Conservation (phyloP, 495 filamentous ascomycete genomes). For the Hypoxylon intermedium region DNA sequence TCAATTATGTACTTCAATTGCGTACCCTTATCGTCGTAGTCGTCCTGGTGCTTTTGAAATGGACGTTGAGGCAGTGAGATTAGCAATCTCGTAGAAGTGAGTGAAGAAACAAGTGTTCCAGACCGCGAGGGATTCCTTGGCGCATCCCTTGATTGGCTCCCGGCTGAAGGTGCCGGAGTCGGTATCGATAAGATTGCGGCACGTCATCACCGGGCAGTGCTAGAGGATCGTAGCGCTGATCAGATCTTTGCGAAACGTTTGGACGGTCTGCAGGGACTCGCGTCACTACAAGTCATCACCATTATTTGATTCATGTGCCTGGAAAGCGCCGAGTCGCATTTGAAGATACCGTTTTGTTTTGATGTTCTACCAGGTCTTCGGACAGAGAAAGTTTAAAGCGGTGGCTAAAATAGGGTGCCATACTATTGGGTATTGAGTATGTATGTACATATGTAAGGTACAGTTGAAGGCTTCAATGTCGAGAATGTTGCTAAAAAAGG, state of each 20-base stretch:
- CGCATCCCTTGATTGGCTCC: conserved; percentile 7
- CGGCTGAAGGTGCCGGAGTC: neutral
- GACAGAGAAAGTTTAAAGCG: neutral
- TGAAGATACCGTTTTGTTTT: neutral
- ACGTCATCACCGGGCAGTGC: conserved; percentile 30
- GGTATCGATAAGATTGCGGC: conserved; percentile 26
- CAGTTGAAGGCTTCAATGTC: no score
- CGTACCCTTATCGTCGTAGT: no score
- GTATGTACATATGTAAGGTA: no score
- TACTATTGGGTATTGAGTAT: neutral
- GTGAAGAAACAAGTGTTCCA: conserved; percentile 4
- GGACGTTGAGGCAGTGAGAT: no score
- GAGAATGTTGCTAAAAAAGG: no score
- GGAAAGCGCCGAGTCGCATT: no score
- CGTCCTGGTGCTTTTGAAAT: no score
- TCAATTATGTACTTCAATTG: no score
- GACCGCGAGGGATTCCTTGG: conserved; percentile 17
- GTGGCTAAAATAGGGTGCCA: neutral
- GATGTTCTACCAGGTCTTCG: neutral
- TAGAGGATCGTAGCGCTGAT: conserved; percentile 24
- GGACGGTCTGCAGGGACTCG: conserved; percentile 10
- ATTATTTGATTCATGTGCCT: no score
- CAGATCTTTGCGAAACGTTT: conserved; percentile 22
- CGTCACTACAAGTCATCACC: no score
- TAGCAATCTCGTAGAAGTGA: neutral